These are phyloP conservation scores for Globisporangium middletonii DNA, from an alignment of 352 stramenopile species.

Conservation along the genomic window DNA sequence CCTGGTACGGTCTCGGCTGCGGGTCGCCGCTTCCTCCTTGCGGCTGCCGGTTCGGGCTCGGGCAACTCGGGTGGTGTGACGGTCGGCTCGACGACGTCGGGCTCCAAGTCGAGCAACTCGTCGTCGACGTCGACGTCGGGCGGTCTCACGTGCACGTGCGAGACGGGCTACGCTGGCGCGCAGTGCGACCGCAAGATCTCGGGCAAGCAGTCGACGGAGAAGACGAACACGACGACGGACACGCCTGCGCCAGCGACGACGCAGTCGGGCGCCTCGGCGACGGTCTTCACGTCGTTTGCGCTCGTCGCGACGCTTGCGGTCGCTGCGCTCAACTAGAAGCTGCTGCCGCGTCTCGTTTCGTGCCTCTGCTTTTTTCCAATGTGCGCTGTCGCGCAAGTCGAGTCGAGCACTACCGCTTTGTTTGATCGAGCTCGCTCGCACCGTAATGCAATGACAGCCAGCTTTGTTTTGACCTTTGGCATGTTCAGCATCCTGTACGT, in stretches of 20 bases:
- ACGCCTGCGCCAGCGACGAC: slow-evolving; percentile 9
- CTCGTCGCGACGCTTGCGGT: slow-evolving; percentile 22
- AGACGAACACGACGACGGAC: slow-evolving; percentile 14
- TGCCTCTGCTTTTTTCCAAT: background rate
- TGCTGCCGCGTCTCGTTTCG: slow-evolving; percentile 1
- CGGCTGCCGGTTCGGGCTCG: slow-evolving; percentile 19
- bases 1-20: slow-evolving; percentile 18
- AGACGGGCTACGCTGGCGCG: slow-evolving; percentile 47
- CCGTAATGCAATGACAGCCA: too few species aligned
- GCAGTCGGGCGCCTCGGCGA: slow-evolving; percentile 17
- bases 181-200: slow-evolving; percentile 57
- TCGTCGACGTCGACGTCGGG: background rate
- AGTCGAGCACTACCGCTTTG: too few species aligned
- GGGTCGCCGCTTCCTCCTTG: slow-evolving; percentile 2
- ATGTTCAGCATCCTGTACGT: too few species aligned
- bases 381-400: background rate
- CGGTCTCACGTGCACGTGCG: slow-evolving; percentile 40
- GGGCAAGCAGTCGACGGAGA: slow-evolving; percentile 12
- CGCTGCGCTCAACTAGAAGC: slow-evolving; percentile 37
- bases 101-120: slow-evolving; percentile 14
- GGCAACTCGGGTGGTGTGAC: background rate
- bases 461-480: too few species aligned
- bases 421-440: too few species aligned
- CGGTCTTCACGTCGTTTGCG: slow-evolving; percentile 17
- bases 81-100: slow-evolving; percentile 7